Conservation (phyloP, 805 yeast genomes). For the Wickerhamiella galacta region DNA sequence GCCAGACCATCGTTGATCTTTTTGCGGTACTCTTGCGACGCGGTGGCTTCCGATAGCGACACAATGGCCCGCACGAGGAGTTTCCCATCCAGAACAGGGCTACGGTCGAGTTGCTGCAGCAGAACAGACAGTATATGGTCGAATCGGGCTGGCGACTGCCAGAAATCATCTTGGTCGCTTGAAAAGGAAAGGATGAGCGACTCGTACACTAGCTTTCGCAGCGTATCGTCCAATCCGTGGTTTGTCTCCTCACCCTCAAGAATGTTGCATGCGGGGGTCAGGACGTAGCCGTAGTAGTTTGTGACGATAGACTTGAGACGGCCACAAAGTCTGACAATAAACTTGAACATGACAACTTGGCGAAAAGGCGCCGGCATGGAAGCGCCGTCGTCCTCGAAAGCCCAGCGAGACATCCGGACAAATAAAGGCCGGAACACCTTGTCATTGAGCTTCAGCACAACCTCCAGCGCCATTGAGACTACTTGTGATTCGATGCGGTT, state of each 20-base stretch:
- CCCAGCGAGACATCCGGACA: constrained; percentile 79
- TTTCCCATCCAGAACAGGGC: constrained; percentile 61
- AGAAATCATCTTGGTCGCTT: constrained; percentile 83
- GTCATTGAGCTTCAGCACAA: constrained; percentile 84
- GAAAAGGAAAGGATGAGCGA: constrained; percentile 70
- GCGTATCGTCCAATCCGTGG: constrained; percentile 28
- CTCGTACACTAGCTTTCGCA: constrained; percentile 57
- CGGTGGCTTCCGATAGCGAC: constrained; percentile 50
- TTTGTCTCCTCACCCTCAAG: constrained; percentile 29
- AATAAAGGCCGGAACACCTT: constrained; percentile 85
- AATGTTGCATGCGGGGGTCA: constrained; percentile 44
- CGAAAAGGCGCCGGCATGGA: constrained; percentile 34
- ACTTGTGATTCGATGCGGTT: constrained; percentile 67
- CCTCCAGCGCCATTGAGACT: constrained; percentile 53
- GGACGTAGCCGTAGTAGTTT: constrained; percentile 65
- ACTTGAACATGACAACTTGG: constrained; percentile 61
- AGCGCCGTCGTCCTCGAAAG: constrained; percentile 63
- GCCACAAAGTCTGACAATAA: constrained; percentile 72
- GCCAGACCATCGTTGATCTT: constrained; percentile 46
- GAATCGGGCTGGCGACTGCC: constrained; percentile 80
- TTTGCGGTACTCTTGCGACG: constrained; percentile 48
- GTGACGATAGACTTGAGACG: constrained; percentile 76
- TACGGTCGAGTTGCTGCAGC: constrained; percentile 40
- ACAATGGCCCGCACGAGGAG: constrained; percentile 67
- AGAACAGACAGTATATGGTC: constrained; percentile 50